phyloP scores from a whole-genome alignment of 352 stramenopile genomes.

The Phytophthora pinifolia region DNA sequence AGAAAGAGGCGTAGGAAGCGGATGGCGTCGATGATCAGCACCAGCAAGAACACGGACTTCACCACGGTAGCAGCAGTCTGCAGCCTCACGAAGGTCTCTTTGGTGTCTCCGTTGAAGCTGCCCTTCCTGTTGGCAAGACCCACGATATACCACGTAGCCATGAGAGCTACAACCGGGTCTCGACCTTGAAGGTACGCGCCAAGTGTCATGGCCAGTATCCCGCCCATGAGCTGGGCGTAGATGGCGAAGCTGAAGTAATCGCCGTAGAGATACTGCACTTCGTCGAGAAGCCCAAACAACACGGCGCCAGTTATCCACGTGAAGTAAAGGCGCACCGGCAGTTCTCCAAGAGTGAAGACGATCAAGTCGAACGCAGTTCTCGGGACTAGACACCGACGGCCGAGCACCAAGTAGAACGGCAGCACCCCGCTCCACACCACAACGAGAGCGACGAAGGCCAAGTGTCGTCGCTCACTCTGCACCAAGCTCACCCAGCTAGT shows the following conservation, averaged over 20 bases:
- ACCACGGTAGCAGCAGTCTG: constrained; percentile 3
- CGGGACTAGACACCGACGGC: not conserved
- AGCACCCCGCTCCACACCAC: constrained; percentile 6
- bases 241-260: constrained; percentile 25
- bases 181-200: constrained; percentile 3
- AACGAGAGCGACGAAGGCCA: constrained; percentile 1
- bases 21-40: constrained; percentile 10
- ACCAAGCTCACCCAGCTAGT: constrained; percentile 1
- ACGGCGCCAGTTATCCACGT: constrained; percentile 18
- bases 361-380: constrained; percentile 7
- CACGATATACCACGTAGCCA: constrained; percentile 19
- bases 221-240: constrained; percentile 13
- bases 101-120: constrained; percentile 3
- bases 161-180: constrained; percentile 13
- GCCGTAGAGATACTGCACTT: constrained; percentile 26
- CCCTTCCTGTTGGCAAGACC: constrained; percentile 9
- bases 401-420: constrained; percentile 13
- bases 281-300: constrained; percentile 29
- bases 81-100: constrained; percentile 19
- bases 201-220: constrained; percentile 7
- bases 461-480: not conserved
- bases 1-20: constrained; percentile 14
- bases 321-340: constrained; percentile 21
- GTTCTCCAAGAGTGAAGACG: constrained; percentile 8
- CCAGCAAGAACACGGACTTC: constrained; percentile 10